Conservation (phyloP, 352 stramenopile genomes). For the Phytophthora sansomeana region DNA sequence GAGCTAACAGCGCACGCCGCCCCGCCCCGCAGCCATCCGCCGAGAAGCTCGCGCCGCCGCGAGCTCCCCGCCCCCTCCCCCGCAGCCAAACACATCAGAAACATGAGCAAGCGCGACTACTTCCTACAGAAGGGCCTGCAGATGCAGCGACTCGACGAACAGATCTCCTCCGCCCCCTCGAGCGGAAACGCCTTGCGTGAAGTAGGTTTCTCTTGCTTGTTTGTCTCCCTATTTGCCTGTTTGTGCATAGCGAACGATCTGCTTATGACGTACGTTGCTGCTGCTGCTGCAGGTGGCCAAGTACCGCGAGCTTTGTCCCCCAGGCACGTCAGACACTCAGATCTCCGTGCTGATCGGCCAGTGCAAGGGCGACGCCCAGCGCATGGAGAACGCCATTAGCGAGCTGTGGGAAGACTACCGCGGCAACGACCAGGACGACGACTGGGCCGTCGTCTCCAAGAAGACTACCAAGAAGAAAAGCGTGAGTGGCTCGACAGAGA, state of each 20-base stretch:
- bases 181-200: conserved; percentile 61
- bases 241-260: not conserved
- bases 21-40: conserved; percentile 2
- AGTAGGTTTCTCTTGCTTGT: conserved; percentile 39
- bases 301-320: conserved; percentile 83
- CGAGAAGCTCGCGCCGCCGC: conserved; percentile 24
- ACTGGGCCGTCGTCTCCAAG: conserved; percentile 84
- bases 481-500: conserved; percentile 17
- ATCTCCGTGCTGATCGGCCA: conserved; percentile 75
- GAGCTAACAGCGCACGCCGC: conserved; percentile 23
- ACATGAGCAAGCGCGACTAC: conserved; percentile 89
- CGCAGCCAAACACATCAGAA: conserved; percentile 52
- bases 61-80: conserved; percentile 12
- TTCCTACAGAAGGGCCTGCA: conserved; percentile 83
- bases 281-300: conserved; percentile 59
- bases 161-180: conserved; percentile 37
- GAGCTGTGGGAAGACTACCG: conserved; percentile 88
- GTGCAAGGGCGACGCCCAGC: conserved; percentile 76
- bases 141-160: conserved; percentile 82
- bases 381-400: conserved; percentile 79
- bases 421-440: conserved; percentile 65
- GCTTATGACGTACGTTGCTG: not conserved
- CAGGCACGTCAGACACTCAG: conserved; percentile 78
- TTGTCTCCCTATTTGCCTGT: no score
- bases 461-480: conserved; percentile 81